These are phyloP conservation scores for Polytrichum formosum DNA, from an alignment of 225 moss, liverwort and hornwort species.

Conservation along the genomic window DNA sequence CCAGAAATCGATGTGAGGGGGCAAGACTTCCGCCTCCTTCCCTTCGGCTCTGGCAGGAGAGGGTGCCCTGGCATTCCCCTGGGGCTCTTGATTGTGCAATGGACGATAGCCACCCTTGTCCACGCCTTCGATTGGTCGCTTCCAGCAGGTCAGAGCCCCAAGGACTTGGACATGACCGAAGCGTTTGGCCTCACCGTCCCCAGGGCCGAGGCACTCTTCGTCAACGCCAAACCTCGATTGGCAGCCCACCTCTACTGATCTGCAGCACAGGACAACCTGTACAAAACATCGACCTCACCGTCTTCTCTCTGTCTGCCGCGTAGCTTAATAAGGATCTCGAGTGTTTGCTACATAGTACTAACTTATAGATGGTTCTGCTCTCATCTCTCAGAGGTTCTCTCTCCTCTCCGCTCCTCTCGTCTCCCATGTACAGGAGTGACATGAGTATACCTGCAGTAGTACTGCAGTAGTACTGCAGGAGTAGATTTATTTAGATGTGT, in stretches of 20 bases:
- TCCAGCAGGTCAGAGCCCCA: slow-evolving; percentile 1
- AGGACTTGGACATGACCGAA: slow-evolving; percentile 26
- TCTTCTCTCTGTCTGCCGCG: too few relatives aligned
- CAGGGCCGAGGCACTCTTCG: slow-evolving; percentile 9
- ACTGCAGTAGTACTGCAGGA: too few relatives aligned
- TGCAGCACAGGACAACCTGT: too few relatives aligned
- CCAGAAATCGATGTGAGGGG: slow-evolving; percentile 13
- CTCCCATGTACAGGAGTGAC: too few relatives aligned
- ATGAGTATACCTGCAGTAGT: too few relatives aligned
- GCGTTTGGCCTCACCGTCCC: slow-evolving; percentile 30
- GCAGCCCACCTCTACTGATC: slow-evolving; percentile 3
- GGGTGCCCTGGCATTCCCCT: slow-evolving; percentile 23
- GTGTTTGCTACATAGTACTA: too few relatives aligned
- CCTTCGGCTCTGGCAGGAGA: slow-evolving; percentile 20
- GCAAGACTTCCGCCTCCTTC: slow-evolving; percentile 16
- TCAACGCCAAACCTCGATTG: slow-evolving; percentile 19
- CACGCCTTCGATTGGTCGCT: slow-evolving; percentile 35
- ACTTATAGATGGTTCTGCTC: too few relatives aligned
- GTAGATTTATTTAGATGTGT: too few relatives aligned
- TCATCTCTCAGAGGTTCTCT: too few relatives aligned
- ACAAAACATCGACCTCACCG: too few relatives aligned
- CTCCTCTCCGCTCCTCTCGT: too few relatives aligned
- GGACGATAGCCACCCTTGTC: slow-evolving; percentile 17
- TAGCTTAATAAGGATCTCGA: too few relatives aligned
- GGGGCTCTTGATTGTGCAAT: slow-evolving; percentile 19